Base-by-base conservation (phyloP, 495 filamentous ascomycete species). In the Neohortaea acidophila region DNA sequence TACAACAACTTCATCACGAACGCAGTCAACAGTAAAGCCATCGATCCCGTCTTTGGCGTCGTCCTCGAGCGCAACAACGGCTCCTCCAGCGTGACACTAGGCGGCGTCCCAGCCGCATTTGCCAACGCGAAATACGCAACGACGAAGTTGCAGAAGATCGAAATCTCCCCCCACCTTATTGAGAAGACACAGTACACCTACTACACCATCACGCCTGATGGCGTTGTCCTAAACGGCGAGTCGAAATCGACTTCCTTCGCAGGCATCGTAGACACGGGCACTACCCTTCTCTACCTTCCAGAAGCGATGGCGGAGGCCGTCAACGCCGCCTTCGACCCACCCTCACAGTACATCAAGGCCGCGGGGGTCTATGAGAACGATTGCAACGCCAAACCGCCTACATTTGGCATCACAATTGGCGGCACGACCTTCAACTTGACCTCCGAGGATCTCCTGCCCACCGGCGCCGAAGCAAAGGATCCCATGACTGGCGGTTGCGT, bases 11-110 rank as follows among this genome's bases (percentile, higher is more conserved):
- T 56, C 26, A 70, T 75, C 1, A 48, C 78, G 29, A 65, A 79
- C 39, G 69, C 62, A 13, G 69, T 44, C 31, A 49, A 62, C 25
- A 54, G 72, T 37, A 67, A 65, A 2, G 47, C 62, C 13, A 59
- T 73, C 2, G 53, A 60, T 1, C 67, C 75, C 0, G 45, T 73
- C 33, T 81, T 79, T 62, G 68, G 57, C 42, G 52, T 72, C 14
- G 66, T 67, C 25, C 54, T 72, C 31, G 31, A 52, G 29, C 47
- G 54, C 23, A 45, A 41, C 13, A 28, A 32, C 6, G 45, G 45
- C 2, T 46, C 49, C 19, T 52, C 54, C 33, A 37, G 56, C 17
- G 38, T 79, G 2, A 67, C 72, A 10, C 57, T 76, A 30, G 74
- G 76, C 14, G 72, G 65, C 20, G 50, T 67, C 4, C 65, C 65